Evolutionary conservation across 2,329 filamentous ascomycete species (phyloP), one percentile per base, ranked within the genome.

Genomic region (Aspergillus cejpii): DNA sequence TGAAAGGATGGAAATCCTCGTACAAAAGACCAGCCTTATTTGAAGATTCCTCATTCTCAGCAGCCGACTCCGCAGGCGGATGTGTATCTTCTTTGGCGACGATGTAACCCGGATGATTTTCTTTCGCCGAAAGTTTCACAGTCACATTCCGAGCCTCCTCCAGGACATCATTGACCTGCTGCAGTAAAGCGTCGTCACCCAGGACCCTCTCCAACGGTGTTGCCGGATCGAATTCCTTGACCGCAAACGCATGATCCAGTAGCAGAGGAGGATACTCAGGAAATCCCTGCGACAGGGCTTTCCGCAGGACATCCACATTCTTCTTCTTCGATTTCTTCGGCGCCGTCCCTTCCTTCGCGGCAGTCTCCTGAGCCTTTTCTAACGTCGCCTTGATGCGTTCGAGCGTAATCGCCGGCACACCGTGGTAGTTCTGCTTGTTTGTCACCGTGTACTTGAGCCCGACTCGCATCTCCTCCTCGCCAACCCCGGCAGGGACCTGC

Each of bases 1-100:
- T 73, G 64, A 97, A 97, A 0, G 92, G 92, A 56, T 97, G 91
- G 57, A 96, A 97, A 58, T 98, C 92, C 43, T 96, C 86, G 60
- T 96, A 98, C 1, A 94, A 71, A 5, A 92, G 62, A 8, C 62
- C 67, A 39, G 57, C 63, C 47, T 55, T 53, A 38, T 63, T 55
- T 31, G 56, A 49, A 1, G 49, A 17, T 45, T 64, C 65, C 6
- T 74, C 71, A 3, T 70, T 66, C 12, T 57, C 57, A 28, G 44
- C 46, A 7, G 69, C 71, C 6, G 62, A 58, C 20, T 66, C 51
- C 36, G 60, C 52, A 10, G 57, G 52, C 10, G 69, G 57, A 39
- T 66, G 68, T 44, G 50, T 52, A 48, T 67, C 62, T 44, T 66
- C 66, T 52, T 81, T 94, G 0, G 89, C 89, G 48, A 98, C 78